Evolutionary conservation across 768 basidiomycete species (phyloP).

Genomic region (Kwoniella pini): DNA sequence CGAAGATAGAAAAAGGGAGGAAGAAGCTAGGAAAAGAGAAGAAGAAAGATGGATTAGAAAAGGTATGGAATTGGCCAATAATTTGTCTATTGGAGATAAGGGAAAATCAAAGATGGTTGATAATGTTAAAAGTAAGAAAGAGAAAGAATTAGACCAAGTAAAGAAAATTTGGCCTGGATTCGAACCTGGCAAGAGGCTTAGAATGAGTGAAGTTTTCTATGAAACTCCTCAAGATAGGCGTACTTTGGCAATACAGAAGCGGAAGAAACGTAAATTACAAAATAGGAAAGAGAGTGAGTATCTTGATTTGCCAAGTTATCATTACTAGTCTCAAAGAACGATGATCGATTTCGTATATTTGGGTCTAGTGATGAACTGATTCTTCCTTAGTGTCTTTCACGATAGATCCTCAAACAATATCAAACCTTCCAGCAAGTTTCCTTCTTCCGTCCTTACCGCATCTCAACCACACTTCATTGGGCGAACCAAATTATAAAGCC

Average conservation of each 20-base stretch:
- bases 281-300: constrained; percentile 32
- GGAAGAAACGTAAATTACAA: constrained; percentile 36
- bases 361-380: neutral
- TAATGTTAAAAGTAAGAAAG: constrained; percentile 9
- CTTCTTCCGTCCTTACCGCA: constrained; percentile 18
- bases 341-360: no score
- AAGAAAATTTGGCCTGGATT: constrained; percentile 45
- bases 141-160: constrained; percentile 21
- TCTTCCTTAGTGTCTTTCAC: constrained; percentile 19
- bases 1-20: constrained; percentile 13
- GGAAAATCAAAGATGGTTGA: constrained; percentile 11
- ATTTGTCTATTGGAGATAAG: constrained; percentile 4
- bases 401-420: constrained; percentile 12
- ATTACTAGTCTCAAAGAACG: no score
- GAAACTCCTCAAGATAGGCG: constrained; percentile 36
- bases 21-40: constrained; percentile 22
- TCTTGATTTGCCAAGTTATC: no score
- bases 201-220: constrained; percentile 47
- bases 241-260: constrained; percentile 10
- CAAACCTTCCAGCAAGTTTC: constrained; percentile 18
- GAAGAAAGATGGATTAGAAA: constrained; percentile 22
- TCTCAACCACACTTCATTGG: constrained; percentile 2
- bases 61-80: constrained; percentile 10
- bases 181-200: constrained; percentile 32
- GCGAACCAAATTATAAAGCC: constrained; percentile 28